Evolutionary conservation across 2,329 filamentous ascomycete species (phyloP).

Genomic region (Aspergillus caelatus): DNA sequence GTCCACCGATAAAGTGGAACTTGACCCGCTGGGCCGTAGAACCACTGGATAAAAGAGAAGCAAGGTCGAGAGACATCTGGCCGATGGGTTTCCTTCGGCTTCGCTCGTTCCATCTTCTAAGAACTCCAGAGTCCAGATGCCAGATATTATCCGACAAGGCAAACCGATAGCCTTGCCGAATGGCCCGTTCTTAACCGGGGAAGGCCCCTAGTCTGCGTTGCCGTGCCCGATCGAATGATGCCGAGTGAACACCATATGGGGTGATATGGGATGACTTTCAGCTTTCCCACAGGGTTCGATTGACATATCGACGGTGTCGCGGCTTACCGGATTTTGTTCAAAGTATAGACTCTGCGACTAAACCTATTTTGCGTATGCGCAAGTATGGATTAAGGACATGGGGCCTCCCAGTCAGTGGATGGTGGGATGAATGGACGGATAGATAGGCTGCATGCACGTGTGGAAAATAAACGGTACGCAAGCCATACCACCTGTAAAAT

Average conservation of each 20-base stretch:
- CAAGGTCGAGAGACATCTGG: neutral
- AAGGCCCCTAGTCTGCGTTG: neutral
- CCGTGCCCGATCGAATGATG: conserved; percentile 1
- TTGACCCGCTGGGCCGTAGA: conserved; percentile 6
- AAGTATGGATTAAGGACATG: neutral
- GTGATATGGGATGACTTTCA: neutral
- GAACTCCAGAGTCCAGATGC: neutral
- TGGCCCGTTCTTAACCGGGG: neutral
- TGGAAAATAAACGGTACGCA: neutral
- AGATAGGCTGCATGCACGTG: neutral
- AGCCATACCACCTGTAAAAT: conserved; percentile 1
- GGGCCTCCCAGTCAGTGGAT: neutral
- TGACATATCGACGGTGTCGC: neutral
- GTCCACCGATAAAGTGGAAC: conserved; percentile 5
- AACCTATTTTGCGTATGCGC: neutral
- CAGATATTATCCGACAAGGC: conserved; percentile 2
- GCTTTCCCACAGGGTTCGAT: neutral
- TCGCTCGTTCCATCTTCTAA: neutral
- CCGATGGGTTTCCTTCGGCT: neutral
- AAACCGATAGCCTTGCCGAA: neutral
- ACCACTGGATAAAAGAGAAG: neutral
- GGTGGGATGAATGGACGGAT: neutral
- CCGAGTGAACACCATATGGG: neutral
- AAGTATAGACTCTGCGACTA: neutral
- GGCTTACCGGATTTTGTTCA: neutral